Conservation (phyloP, 352 stramenopile species). For the Phytophthora aleatoria region DNA sequence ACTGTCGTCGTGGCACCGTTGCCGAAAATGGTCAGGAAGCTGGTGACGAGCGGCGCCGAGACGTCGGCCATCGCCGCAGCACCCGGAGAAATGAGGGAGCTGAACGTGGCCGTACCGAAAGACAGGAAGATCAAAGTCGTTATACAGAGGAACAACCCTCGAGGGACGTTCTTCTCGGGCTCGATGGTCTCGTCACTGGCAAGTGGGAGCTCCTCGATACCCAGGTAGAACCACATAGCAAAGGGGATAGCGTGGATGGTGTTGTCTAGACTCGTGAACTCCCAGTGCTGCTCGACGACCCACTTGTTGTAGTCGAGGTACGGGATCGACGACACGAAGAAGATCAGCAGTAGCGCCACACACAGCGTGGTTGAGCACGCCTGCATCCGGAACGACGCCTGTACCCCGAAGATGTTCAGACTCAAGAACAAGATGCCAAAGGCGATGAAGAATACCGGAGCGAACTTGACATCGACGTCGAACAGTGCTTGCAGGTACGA, state of each 20-base stretch:
- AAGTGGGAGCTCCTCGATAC: slow-evolving; percentile 66
- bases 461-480: slow-evolving; percentile 42
- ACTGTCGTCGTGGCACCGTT: slow-evolving; percentile 52
- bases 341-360: slow-evolving; percentile 54
- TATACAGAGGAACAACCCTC: slow-evolving; percentile 62
- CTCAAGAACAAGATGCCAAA: slow-evolving; percentile 62
- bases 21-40: slow-evolving; percentile 68
- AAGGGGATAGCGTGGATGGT: slow-evolving; percentile 63
- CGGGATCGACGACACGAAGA: slow-evolving; percentile 58
- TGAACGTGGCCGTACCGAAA: slow-evolving; percentile 70
- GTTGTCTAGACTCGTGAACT: slow-evolving; percentile 52
- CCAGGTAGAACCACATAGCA: slow-evolving; percentile 54
- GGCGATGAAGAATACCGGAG: slow-evolving; percentile 54
- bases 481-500: slow-evolving; percentile 43
- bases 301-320: slow-evolving; percentile 62
- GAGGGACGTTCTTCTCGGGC: slow-evolving; percentile 70
- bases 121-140: slow-evolving; percentile 58
- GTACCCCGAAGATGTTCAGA: slow-evolving; percentile 68
- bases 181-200: slow-evolving; percentile 79
- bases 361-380: slow-evolving; percentile 61
- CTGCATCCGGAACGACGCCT: slow-evolving; percentile 69
- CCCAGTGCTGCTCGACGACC: slow-evolving; percentile 57
- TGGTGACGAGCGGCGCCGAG: slow-evolving; percentile 34
- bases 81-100: slow-evolving; percentile 61
- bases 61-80: slow-evolving; percentile 41